Evolutionary conservation across 2,329 filamentous ascomycete species (phyloP).

Genomic region (Setomelanomma holmii): DNA sequence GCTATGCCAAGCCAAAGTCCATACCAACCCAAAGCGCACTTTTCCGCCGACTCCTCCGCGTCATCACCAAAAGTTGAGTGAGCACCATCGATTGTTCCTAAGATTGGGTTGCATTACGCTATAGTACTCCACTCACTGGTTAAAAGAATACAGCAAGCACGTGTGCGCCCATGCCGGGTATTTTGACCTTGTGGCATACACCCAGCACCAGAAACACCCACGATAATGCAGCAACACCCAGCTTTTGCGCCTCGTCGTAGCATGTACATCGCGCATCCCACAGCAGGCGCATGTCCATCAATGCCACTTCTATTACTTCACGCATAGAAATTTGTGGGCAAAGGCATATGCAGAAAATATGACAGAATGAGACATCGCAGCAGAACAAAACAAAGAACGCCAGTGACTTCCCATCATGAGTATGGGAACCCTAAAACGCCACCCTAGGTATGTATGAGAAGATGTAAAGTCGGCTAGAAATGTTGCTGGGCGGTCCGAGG

Average conservation of each 20-base stretch:
- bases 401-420: background rate
- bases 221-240: slow-evolving; percentile 18
- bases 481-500: background rate
- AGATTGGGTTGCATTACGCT: background rate
- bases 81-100: background rate
- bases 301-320: slow-evolving; percentile 1
- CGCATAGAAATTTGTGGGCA: slow-evolving; percentile 4
- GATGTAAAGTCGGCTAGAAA: slow-evolving; percentile 3
- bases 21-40: slow-evolving; percentile 18
- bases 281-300: no score
- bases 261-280: no score
- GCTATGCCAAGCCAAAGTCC: slow-evolving; percentile 28
- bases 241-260: no score
- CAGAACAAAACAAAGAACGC: background rate
- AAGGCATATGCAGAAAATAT: slow-evolving; percentile 18
- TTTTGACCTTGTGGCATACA: slow-evolving; percentile 8
- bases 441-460: slow-evolving; percentile 15
- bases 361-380: background rate
- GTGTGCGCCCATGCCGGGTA: slow-evolving; percentile 27
- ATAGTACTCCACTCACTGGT: slow-evolving; percentile 16
- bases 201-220: slow-evolving; percentile 18
- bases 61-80: slow-evolving; percentile 1
- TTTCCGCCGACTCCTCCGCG: background rate
- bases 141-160: slow-evolving; percentile 13
- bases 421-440: slow-evolving; percentile 11